Percentiles rank a stretch among this genome's conserved stretches.
Evolutionary conservation across 225 moss, liverwort and hornwort species (phyloP).

Genomic region (Polytrichum commune): DNA sequence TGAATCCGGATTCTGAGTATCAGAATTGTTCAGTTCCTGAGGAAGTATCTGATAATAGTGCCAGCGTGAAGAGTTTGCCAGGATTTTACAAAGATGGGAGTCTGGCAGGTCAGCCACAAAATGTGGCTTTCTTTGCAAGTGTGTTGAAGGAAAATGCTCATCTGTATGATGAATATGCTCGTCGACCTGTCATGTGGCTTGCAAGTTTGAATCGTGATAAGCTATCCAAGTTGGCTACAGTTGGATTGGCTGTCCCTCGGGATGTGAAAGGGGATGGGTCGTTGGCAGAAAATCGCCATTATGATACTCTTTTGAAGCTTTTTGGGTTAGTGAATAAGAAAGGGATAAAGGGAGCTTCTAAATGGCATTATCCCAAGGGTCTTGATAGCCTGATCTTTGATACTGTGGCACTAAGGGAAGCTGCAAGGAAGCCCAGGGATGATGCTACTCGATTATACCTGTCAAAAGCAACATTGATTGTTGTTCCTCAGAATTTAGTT

Average conservation of each 20-base stretch:
- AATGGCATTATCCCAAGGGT: conserved; percentile 85
- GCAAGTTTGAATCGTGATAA: conserved; percentile 59
- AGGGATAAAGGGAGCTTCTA: conserved; percentile 57
- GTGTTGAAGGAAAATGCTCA: conserved; percentile 78
- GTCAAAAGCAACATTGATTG: conserved; percentile 89
- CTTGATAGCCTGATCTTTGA: conserved; percentile 77
- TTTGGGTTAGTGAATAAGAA: conserved; percentile 79
- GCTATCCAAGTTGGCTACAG: conserved; percentile 59
- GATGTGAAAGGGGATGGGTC: conserved; percentile 57
- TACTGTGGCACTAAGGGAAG: conserved; percentile 62
- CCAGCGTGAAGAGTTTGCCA: conserved; percentile 77
- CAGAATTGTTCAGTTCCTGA: conserved; percentile 76
- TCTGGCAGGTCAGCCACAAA: conserved; percentile 53
- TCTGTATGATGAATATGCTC: conserved; percentile 55
- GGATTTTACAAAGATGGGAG: conserved; percentile 70
- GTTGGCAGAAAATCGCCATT: conserved; percentile 53
- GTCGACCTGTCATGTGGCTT: conserved; percentile 69
- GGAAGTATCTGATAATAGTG: conserved; percentile 52
- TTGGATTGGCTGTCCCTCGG: conserved; percentile 73
- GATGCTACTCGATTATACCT: conserved; percentile 83
- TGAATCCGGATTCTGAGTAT: conserved; percentile 73
- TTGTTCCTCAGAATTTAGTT: conserved; percentile 89
- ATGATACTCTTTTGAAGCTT: conserved; percentile 57
- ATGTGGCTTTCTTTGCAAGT: conserved; percentile 76
- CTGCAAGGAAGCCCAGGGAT: conserved; percentile 76